A percentile compares a stretch with the other conserved stretches of the same genome.
phyloP scores from a whole-genome alignment of 2,329 filamentous ascomycete species.

The Trichoderma brevicompactum region DNA sequence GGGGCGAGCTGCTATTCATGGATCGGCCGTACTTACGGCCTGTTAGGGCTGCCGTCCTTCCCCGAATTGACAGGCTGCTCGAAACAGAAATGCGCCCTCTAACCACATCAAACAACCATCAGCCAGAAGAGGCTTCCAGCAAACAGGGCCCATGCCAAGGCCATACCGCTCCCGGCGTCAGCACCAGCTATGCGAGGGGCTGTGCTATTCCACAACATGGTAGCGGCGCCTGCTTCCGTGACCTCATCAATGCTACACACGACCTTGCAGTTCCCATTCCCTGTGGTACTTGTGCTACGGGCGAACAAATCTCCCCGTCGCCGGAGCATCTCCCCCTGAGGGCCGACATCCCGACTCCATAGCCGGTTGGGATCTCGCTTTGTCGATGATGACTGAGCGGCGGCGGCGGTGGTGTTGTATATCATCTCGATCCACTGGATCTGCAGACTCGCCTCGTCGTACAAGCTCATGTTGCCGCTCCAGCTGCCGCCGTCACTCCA shows the following conservation, averaged over 20 bases:
- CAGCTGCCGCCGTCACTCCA: conserved; percentile 65
- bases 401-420: conserved; percentile 50
- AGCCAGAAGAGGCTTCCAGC: conserved; percentile 8
- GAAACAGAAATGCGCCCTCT: background rate
- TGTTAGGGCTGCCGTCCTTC: too few relatives aligned
- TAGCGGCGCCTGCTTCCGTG: conserved; percentile 34
- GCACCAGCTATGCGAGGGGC: conserved; percentile 29
- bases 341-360: conserved; percentile 30
- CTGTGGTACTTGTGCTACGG: conserved; percentile 2
- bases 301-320: conserved; percentile 24
- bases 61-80: background rate
- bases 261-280: conserved; percentile 33
- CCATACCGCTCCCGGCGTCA: conserved; percentile 3
- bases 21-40: background rate
- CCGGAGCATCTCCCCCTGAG: conserved; percentile 43
- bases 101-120: background rate
- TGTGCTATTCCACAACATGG: conserved; percentile 37
- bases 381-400: background rate
- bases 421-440: conserved; percentile 67
- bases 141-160: conserved; percentile 26
- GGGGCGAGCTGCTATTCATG: too few relatives aligned
- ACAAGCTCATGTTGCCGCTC: conserved; percentile 61
- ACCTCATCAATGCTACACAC: conserved; percentile 45
- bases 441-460: conserved; percentile 57
- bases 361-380: background rate